These are phyloP conservation scores for Tricholoma sp. DNA, from an alignment of 768 basidiomycete species.

Conservation along the genomic window DNA sequence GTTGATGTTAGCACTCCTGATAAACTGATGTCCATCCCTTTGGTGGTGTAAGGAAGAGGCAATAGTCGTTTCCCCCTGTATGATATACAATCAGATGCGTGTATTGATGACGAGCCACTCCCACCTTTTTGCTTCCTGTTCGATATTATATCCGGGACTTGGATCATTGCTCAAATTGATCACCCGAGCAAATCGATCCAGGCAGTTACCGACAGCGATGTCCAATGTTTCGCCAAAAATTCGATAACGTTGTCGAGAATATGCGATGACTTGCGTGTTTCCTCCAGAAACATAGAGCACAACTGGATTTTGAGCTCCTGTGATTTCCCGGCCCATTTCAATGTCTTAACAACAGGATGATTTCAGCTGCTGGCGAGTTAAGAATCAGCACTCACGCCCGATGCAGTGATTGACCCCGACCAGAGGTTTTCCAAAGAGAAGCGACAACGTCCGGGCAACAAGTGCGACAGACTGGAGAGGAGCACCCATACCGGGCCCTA, in stretches of 20 bases:
- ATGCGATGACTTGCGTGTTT: constrained; percentile 98
- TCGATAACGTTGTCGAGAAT: constrained; percentile 93
- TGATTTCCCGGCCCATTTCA: constrained; percentile 96
- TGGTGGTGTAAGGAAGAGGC: constrained; percentile 88
- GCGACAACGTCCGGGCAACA: constrained; percentile 85
- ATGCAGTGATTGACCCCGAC: constrained; percentile 99
- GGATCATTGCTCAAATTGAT: constrained; percentile 95
- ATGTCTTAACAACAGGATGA: constrained; percentile 61
- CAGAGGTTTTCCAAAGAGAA: constrained; percentile 85
- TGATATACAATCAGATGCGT: background rate
- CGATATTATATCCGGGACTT: constrained; percentile 95
- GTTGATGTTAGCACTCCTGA: constrained; percentile 89
- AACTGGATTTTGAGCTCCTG: constrained; percentile 90
- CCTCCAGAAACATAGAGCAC: constrained; percentile 98
- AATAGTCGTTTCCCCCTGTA: constrained; percentile 78
- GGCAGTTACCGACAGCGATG: constrained; percentile 98
- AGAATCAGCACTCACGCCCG: constrained; percentile 63
- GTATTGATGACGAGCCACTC: constrained; percentile 12
- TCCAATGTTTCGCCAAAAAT: constrained; percentile 99
- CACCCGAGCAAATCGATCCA: constrained; percentile 94
- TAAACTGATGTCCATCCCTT: constrained; percentile 97
- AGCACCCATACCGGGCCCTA: constrained; percentile 99
- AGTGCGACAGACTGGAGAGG: constrained; percentile 93
- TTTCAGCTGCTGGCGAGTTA: background rate
- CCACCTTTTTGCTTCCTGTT: constrained; percentile 89